phyloP scores from a whole-genome alignment of 352 stramenopile genomes.

The Phytopythium montanum region DNA sequence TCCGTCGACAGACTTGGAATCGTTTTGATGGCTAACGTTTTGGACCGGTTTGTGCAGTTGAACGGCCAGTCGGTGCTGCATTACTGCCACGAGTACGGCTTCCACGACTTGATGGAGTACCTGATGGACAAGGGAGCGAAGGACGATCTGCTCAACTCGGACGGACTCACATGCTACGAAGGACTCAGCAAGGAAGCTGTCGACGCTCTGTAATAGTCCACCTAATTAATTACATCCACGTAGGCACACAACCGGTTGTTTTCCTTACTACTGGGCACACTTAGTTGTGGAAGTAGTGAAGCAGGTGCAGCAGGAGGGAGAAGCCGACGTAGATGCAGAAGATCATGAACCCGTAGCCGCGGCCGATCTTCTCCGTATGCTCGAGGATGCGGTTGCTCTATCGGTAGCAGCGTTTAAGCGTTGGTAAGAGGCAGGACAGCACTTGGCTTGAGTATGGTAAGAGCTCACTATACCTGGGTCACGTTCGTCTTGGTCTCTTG shows the following conservation, averaged over 20 bases:
- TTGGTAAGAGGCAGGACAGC: not conserved
- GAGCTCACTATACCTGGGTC: constrained; percentile 41
- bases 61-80: constrained; percentile 92
- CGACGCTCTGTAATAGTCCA: constrained; percentile 45
- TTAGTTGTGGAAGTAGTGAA: constrained; percentile 82
- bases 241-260: not conserved
- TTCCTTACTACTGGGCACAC: constrained; percentile 1
- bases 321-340: constrained; percentile 83
- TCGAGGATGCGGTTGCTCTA: constrained; percentile 79
- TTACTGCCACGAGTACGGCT: constrained; percentile 93
- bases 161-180: constrained; percentile 95
- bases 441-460: not conserved
- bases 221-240: not conserved
- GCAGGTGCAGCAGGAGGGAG: constrained; percentile 61
- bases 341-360: constrained; percentile 82
- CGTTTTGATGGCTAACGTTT: not conserved
- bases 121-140: constrained; percentile 93
- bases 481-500: constrained; percentile 71
- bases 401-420: not conserved
- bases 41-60: constrained; percentile 25
- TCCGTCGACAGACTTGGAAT: not conserved
- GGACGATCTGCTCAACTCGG: constrained; percentile 89
- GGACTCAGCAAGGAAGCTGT: constrained; percentile 86
- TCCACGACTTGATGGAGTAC: constrained; percentile 93
- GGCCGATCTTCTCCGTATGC: constrained; percentile 68